These are phyloP conservation scores for Acanthamoeba triangularis DNA, from an alignment of 208 protist species.

Conservation along the genomic window DNA sequence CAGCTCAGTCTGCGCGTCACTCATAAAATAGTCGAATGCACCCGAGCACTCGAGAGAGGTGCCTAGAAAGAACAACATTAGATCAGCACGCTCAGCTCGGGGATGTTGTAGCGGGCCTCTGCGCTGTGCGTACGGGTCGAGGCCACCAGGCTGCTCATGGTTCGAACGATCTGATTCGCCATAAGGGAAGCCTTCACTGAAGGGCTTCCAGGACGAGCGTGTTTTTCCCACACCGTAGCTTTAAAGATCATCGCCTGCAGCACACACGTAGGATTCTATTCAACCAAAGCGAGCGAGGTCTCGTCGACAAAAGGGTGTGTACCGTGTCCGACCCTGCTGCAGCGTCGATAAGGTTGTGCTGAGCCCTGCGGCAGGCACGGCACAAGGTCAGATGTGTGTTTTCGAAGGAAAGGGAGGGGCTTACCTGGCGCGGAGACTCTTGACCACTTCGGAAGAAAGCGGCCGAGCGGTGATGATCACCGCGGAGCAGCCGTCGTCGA, in stretches of 20 bases:
- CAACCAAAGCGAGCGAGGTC: too few species aligned
- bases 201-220: background rate
- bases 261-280: too few species aligned
- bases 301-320: too few species aligned
- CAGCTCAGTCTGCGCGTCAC: background rate
- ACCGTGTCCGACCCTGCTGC: too few species aligned
- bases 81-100: background rate
- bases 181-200: background rate
- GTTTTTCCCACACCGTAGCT: background rate
- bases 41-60: background rate
- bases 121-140: background rate
- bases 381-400: background rate
- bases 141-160: background rate
- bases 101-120: too few species aligned
- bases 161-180: background rate
- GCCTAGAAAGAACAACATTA: background rate
- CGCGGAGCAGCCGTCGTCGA: background rate
- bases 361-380: too few species aligned
- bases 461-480: conserved; percentile 12
- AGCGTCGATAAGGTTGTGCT: too few species aligned
- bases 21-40: background rate
- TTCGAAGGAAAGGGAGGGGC: background rate
- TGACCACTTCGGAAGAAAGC: background rate
- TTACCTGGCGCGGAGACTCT: background rate
- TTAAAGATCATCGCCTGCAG: conserved; percentile 1